Percentiles rank a stretch among this genome's conserved stretches.
Evolutionary conservation across 2,329 filamentous ascomycete species (phyloP).

Genomic region (Trichoderma afroharzianum): DNA sequence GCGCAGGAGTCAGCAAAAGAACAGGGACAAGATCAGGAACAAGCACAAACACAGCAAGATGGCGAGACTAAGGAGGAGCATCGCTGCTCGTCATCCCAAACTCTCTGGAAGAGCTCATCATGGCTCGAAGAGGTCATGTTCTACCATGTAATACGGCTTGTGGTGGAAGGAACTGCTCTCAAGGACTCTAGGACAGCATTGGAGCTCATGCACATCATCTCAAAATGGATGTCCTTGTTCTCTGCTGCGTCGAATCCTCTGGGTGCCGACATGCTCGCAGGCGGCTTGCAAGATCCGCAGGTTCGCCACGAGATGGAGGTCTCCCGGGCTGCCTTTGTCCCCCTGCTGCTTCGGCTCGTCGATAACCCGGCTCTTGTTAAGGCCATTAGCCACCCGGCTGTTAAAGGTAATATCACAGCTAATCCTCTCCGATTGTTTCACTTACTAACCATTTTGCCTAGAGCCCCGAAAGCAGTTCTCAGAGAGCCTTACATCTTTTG

Average conservation of each 20-base stretch:
- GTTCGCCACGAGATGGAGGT: constrained; percentile 56
- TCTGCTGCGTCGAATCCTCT: constrained; percentile 49
- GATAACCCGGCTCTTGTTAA: constrained; percentile 56
- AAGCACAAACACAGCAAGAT: background rate
- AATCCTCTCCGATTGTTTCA: background rate
- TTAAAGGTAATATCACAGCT: constrained; percentile 44
- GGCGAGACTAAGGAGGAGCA: constrained; percentile 22
- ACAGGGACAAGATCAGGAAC: background rate
- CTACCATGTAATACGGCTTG: constrained; percentile 86
- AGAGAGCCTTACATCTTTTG: constrained; percentile 50
- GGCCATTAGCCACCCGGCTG: constrained; percentile 49
- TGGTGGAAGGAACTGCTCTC: constrained; percentile 56
- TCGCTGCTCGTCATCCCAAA: constrained; percentile 22
- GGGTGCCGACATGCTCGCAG: constrained; percentile 46
- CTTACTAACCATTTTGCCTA: constrained; percentile 24
- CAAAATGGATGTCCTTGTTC: constrained; percentile 58
- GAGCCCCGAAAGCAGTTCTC: constrained; percentile 48
- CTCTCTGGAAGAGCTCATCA: constrained; percentile 56
- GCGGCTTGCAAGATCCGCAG: constrained; percentile 42
- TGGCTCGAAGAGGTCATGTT: constrained; percentile 83
- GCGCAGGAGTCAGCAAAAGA: constrained; percentile 11
- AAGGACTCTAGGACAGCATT: constrained; percentile 46
- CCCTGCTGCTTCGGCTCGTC: constrained; percentile 58
- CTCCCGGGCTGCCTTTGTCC: constrained; percentile 60
- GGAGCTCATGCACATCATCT: constrained; percentile 47